phyloP scores from a whole-genome alignment of 805 yeast genomes.

The Kodamaea jinghongensis region DNA sequence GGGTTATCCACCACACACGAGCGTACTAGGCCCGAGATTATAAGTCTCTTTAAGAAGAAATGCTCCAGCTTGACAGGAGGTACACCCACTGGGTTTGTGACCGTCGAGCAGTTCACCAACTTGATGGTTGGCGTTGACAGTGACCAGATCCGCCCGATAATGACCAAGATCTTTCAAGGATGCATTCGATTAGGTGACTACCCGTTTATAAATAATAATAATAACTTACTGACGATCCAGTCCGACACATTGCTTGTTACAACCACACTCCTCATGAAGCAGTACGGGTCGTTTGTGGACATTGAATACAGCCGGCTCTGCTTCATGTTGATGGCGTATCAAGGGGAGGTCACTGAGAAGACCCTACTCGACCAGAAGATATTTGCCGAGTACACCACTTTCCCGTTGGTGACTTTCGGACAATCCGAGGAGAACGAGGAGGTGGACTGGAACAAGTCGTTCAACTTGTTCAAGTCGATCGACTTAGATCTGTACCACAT shows the following conservation, averaged over 20 bases:
- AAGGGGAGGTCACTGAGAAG: slow-evolving; percentile 4
- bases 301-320: slow-evolving; percentile 6
- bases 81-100: slow-evolving; percentile 15
- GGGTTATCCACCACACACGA: slow-evolving; percentile 6
- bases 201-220: slow-evolving; percentile 11
- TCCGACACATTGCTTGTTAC: slow-evolving; percentile 4
- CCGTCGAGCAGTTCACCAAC: slow-evolving; percentile 17
- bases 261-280: slow-evolving; percentile 3
- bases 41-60: slow-evolving; percentile 18
- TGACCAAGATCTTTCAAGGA: slow-evolving; percentile 3
- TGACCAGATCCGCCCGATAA: background rate
- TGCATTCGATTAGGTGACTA: slow-evolving; percentile 13
- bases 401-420: slow-evolving; percentile 20
- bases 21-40: slow-evolving; percentile 20
- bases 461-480: slow-evolving; percentile 44
- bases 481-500: slow-evolving; percentile 37
- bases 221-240: slow-evolving; percentile 3
- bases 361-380: slow-evolving; percentile 6
- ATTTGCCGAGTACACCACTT: slow-evolving; percentile 5
- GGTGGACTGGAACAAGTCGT: slow-evolving; percentile 32
- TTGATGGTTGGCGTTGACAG: slow-evolving; percentile 15
- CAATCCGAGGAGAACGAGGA: slow-evolving; percentile 10
- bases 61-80: slow-evolving; percentile 16
- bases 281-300: slow-evolving; percentile 4
- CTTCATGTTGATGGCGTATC: slow-evolving; percentile 5